Evolutionary conservation across 495 filamentous ascomycete genomes (phyloP), one percentile per base, ranked within the genome.

Genomic region (Darksidea phi): DNA sequence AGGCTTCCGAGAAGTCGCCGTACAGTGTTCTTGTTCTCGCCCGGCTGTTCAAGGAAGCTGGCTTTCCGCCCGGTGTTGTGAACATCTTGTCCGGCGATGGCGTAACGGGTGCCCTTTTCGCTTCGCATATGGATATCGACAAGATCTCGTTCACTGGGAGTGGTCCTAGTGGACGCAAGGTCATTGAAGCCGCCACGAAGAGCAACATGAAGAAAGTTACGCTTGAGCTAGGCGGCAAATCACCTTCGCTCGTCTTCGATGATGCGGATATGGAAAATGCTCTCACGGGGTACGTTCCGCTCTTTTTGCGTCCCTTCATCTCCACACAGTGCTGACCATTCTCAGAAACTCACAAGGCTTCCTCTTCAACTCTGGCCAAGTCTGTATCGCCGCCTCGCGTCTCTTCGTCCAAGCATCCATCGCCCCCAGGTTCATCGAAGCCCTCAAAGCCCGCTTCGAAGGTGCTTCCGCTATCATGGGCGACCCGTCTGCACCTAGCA

Each of bases 151-250:
- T 74, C 54, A 72, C 72, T 32, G 72, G 72, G 17, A 64, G 57
- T 32, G 69, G 64, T 15, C 59, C 65, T 2, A 72, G 70, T 13
- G 72, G 72, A n/a, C 69, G 71, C 59, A 72, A 69, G 48, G 64
- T 74, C 60, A 66, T 71, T 50, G 72, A 67, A 13, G 64, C 68
- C 8, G 64, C 60, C 18, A 64, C 52, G 18, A 67, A 61, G 52
- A 73, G 69, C 37, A 57, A 61, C 12, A 54, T 74, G 53, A 74
- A 74, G 67, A 65, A 71, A 8, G 73, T 85, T 0, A 86, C 81
- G 0, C 74, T 86, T 7, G 83, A 87, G 67, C 63, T 84, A 36
- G 86, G 84, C 13, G 86, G 86, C 23, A 88, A 88, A 67, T 80
- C 87, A 66, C 79, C 85, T 0, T 77, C 78, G 45, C 80, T 88